Evolutionary conservation across 2,329 filamentous ascomycete species (phyloP), one percentile per base, ranked within the genome.

Genomic region (Trichoderma citrinoviride): DNA sequence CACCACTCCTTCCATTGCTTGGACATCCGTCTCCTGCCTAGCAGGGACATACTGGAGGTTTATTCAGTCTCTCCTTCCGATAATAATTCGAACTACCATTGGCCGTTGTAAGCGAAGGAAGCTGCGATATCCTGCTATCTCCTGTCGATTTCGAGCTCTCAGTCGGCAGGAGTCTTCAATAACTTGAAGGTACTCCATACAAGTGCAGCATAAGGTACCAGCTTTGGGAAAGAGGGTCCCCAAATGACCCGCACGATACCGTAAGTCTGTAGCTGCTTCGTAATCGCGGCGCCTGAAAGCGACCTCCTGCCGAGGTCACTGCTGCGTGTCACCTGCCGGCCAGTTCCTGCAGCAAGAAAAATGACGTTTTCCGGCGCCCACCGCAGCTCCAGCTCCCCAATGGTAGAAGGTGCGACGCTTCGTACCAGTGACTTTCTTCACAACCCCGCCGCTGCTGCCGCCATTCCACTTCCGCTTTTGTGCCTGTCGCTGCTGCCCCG

Each of bases 301-400:
- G 44, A 43, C 54, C 33, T 58, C 25, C 29, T 40, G 17, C 37
- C 29, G 40, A 50, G 33, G 58, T 61, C 58, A 61, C 25, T 33
- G 19, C 17, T 29, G 3, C 57, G 19, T 29, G 58, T 61, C 58
- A 61, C 58, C 58, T 61, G 58, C 58, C 58, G 33, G 7, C 49
- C 25, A 44, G 58, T 53, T 49, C 62, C 62, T 60, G 55, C 54
- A 60, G 62, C 54, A 65, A 23, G 23, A 37, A 49, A 53, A 56
- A 58, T 64, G 62, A 64, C 62, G 62, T 64, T 64, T 64, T 17
- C 53, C 41, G 37, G 49, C 33, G 23, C 57, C 25, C 49, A 29
- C 44, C 41, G 29, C 33, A 33, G 33, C 44, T 50, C 27, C 57
- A 21, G 21, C 56, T 43, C 37, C 23, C 23, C 19, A 37, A 14